These are phyloP conservation scores for Microbotryum violaceum DNA, from an alignment of 1,284 basidiomycete species.

Conservation along the genomic window DNA sequence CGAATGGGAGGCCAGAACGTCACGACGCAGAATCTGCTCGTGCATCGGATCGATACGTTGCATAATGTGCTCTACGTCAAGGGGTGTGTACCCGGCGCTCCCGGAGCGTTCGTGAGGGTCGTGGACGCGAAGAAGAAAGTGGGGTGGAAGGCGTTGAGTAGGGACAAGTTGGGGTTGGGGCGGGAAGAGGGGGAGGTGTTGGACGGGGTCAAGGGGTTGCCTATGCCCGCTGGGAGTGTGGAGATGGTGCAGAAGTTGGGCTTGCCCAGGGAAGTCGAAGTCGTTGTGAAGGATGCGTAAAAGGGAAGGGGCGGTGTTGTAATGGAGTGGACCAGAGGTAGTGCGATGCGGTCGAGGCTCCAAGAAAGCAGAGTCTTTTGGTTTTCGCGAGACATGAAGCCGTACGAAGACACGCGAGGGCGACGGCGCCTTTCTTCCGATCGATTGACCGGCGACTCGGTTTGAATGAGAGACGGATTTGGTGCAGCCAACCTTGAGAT, in stretches of 20 bases:
- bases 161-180: conserved; percentile 37
- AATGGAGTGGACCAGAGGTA: too few relatives aligned
- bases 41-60: conserved; percentile 44
- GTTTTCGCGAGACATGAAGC: too few relatives aligned
- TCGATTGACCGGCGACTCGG: too few relatives aligned
- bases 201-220: conserved; percentile 70
- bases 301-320: not conserved
- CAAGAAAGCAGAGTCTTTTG: too few relatives aligned
- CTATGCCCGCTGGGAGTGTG: conserved; percentile 83
- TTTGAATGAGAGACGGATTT: too few relatives aligned
- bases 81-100: conserved; percentile 50
- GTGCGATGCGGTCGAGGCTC: too few relatives aligned
- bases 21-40: conserved; percentile 49
- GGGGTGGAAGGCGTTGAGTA: conserved; percentile 51
- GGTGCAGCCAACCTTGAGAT: too few relatives aligned
- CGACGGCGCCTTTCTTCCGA: too few relatives aligned
- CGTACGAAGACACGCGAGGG: too few relatives aligned
- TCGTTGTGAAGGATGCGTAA: not conserved
- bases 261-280: conserved; percentile 25
- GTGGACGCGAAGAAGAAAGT: conserved; percentile 81
- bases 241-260: conserved; percentile 55
- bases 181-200: conserved; percentile 47
- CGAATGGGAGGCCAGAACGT: conserved; percentile 76
- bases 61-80: conserved; percentile 88
- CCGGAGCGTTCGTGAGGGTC: conserved; percentile 49